Conservation (phyloP, 1,284 basidiomycete species). For the Ceratobasidium theobromae region DNA sequence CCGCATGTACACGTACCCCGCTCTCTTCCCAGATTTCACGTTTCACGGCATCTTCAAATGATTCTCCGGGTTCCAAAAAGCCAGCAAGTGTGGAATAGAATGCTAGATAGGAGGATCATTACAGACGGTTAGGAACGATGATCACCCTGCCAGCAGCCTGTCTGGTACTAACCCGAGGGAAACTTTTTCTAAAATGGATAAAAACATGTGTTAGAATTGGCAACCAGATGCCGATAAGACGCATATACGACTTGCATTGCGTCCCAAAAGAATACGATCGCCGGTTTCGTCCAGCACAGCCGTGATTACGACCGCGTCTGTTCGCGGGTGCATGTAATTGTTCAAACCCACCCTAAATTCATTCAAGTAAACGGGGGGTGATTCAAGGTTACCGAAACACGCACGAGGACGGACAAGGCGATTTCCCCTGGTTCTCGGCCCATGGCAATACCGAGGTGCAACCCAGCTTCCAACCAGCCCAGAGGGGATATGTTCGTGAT, state of each 20-base stretch:
- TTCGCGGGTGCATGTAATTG: conserved; percentile 87
- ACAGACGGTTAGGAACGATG: conserved; percentile 44
- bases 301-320: conserved; percentile 92
- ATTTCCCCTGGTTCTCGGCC: conserved; percentile 59
- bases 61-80: conserved; percentile 92
- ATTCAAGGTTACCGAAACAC: conserved; percentile 40
- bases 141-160: background rate
- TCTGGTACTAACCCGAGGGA: conserved; percentile 52
- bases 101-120: conserved; percentile 37
- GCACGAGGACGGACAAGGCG: conserved; percentile 69
- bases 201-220: background rate
- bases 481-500: conserved; percentile 71
- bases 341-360: conserved; percentile 70
- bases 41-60: conserved; percentile 90
- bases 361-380: background rate
- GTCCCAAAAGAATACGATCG: conserved; percentile 82
- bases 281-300: conserved; percentile 75
- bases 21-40: conserved; percentile 96
- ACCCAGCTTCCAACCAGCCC: conserved; percentile 94
- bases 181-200: conserved; percentile 57
- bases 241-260: conserved; percentile 61
- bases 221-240: conserved; percentile 1
- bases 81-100: conserved; percentile 90
- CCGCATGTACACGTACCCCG: conserved; percentile 80
- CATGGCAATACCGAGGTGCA: conserved; percentile 76